A percentile compares a stretch with the other conserved stretches of the same genome.
These are phyloP conservation scores for Kodamaea kaohsiungensis DNA, from an alignment of 805 yeast genomes.

Conservation along the genomic window DNA sequence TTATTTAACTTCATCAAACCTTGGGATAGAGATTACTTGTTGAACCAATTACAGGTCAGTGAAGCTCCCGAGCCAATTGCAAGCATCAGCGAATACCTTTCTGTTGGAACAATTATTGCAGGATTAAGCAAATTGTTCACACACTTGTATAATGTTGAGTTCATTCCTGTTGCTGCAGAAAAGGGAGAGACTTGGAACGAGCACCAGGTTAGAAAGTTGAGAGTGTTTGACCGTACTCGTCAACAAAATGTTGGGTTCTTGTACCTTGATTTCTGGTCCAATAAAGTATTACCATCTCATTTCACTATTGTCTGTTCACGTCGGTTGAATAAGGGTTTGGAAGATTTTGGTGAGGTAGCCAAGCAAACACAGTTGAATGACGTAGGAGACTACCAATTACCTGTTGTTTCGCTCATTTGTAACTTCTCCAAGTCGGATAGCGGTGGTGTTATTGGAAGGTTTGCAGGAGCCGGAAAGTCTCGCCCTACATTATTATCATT, in stretches of 20 bases:
- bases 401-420: constrained; percentile 87
- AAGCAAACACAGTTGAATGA: constrained; percentile 37
- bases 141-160: constrained; percentile 71
- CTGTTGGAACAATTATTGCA: constrained; percentile 81
- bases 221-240: constrained; percentile 61
- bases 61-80: constrained; percentile 20
- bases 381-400: constrained; percentile 68
- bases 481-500: constrained; percentile 60
- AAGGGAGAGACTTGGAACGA: constrained; percentile 84
- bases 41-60: constrained; percentile 17
- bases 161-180: constrained; percentile 62
- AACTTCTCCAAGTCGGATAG: constrained; percentile 54
- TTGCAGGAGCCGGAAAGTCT: constrained; percentile 24
- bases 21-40: constrained; percentile 85
- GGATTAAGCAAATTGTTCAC: constrained; percentile 76
- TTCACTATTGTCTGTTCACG: constrained; percentile 96
- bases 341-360: constrained; percentile 22
- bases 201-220: constrained; percentile 76
- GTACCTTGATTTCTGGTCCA: constrained; percentile 83
- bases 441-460: constrained; percentile 29
- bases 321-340: constrained; percentile 51
- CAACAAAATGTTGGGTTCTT: constrained; percentile 70
- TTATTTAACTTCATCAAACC: constrained; percentile 8
- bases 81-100: constrained; percentile 69
- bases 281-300: constrained; percentile 86